These are phyloP conservation scores for Infundibulicybe gibba DNA, from an alignment of 768 basidiomycete species.

Conservation along the genomic window DNA sequence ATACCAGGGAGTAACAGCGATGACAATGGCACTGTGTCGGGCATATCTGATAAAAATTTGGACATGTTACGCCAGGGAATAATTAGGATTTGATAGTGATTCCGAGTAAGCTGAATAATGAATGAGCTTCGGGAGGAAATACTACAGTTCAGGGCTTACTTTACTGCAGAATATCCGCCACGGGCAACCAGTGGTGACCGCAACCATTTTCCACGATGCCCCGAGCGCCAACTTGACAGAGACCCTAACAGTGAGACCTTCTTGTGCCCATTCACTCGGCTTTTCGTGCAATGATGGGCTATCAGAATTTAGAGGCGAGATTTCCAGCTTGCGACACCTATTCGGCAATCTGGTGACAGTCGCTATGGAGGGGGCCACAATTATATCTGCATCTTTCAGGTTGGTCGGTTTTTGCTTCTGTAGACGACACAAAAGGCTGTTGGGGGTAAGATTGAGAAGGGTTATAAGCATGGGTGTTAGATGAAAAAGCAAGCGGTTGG, in stretches of 20 bases:
- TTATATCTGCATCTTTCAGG: too few species aligned
- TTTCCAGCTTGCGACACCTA: too few species aligned
- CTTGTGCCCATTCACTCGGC: too few species aligned
- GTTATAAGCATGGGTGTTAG: too few species aligned
- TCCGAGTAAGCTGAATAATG: slow-evolving; percentile 37
- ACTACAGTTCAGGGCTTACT: slow-evolving; percentile 30
- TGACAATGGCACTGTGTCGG: slow-evolving; percentile 65
- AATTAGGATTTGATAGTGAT: slow-evolving; percentile 46
- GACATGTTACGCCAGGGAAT: slow-evolving; percentile 57
- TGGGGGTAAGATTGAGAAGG: too few species aligned
- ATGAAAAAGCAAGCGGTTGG: too few species aligned
- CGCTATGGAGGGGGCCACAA: too few species aligned
- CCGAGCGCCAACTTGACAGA: slow-evolving; percentile 24
- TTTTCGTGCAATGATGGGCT: too few species aligned
- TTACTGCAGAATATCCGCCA: slow-evolving; percentile 57
- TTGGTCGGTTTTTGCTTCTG: too few species aligned
- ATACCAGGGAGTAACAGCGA: slow-evolving; percentile 76
- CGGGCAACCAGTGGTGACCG: slow-evolving; percentile 38
- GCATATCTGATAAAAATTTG: slow-evolving; percentile 55
- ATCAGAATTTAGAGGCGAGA: too few species aligned
- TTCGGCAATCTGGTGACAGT: too few species aligned
- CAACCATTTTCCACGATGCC: slow-evolving; percentile 44
- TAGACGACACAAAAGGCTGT: too few species aligned
- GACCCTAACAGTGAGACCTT: slow-evolving; percentile 17
- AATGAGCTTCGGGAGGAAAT: neutral